Conservation (phyloP, 2,329 filamentous ascomycete species). For the Raffaelea ambrosiae region DNA sequence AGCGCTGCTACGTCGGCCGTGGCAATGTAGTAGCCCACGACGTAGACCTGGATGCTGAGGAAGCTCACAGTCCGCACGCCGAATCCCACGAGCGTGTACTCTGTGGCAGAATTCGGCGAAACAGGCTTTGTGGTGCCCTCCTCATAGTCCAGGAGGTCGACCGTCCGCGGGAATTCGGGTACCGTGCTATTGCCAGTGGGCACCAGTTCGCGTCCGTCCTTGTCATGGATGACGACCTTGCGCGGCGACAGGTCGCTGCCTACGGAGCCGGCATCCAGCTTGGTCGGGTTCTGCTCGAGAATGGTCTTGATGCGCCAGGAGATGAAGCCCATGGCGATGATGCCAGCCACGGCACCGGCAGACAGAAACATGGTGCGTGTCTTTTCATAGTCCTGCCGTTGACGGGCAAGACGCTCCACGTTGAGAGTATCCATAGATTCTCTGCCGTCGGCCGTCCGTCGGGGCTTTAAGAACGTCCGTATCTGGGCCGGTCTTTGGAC, state of each 20-base stretch:
- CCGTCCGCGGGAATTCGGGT: conserved; percentile 66
- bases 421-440: conserved; percentile 39
- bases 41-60: conserved; percentile 83
- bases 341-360: conserved; percentile 39
- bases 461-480: conserved; percentile 26
- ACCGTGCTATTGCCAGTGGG: conserved; percentile 76
- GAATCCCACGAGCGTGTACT: conserved; percentile 83
- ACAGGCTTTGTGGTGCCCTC: conserved; percentile 24
- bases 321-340: conserved; percentile 42
- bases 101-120: no score
- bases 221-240: conserved; percentile 55
- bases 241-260: conserved; percentile 42
- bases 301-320: conserved; percentile 41
- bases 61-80: conserved; percentile 88
- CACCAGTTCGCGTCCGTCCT: conserved; percentile 65
- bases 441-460: conserved; percentile 1
- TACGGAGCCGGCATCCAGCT: conserved; percentile 33
- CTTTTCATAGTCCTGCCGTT: conserved; percentile 40
- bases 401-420: conserved; percentile 35
- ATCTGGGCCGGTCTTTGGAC: conserved; percentile 17
- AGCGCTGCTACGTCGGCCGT: conserved; percentile 73
- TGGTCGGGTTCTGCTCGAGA: conserved; percentile 18
- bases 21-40: conserved; percentile 86
- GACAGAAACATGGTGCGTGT: conserved; percentile 43
- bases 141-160: conserved; percentile 48